A percentile compares a stretch with the other conserved stretches of the same genome.
These are phyloP conservation scores for Bisporella sp. DNA, from an alignment of 2,329 filamentous ascomycete genomes.

Conservation along the genomic window DNA sequence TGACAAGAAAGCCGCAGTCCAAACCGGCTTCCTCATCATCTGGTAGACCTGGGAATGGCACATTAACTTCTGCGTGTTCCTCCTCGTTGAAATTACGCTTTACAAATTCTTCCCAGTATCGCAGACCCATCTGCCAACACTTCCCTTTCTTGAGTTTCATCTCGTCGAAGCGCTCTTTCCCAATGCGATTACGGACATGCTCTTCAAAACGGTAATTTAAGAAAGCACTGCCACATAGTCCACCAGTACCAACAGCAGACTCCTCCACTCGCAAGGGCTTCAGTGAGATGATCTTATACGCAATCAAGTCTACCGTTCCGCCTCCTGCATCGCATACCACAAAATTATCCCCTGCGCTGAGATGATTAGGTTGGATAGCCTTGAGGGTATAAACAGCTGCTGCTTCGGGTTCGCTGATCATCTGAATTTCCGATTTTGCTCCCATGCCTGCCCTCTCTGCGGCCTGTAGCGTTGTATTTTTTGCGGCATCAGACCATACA, in stretches of 20 bases:
- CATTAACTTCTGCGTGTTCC: slow-evolving; percentile 68
- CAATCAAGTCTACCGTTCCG: slow-evolving; percentile 67
- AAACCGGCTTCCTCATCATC: slow-evolving; percentile 70
- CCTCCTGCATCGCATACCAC: slow-evolving; percentile 51
- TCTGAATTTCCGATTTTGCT: slow-evolving; percentile 59
- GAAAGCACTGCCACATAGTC: slow-evolving; percentile 71
- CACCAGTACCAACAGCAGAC: slow-evolving; percentile 72
- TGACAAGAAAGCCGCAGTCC: slow-evolving; percentile 69
- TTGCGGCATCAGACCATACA: slow-evolving; percentile 81
- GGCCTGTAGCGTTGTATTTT: slow-evolving; percentile 72
- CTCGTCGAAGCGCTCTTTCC: slow-evolving; percentile 58
- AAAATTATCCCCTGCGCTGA: slow-evolving; percentile 58
- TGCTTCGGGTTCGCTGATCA: slow-evolving; percentile 76
- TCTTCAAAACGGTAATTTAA: slow-evolving; percentile 78
- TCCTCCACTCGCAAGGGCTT: slow-evolving; percentile 69
- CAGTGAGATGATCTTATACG: slow-evolving; percentile 71
- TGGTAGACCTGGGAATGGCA: slow-evolving; percentile 70
- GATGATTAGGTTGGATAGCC: slow-evolving; percentile 68
- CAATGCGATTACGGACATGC: slow-evolving; percentile 62
- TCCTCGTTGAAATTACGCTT: slow-evolving; percentile 79
- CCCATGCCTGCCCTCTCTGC: slow-evolving; percentile 77
- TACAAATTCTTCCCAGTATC: slow-evolving; percentile 79
- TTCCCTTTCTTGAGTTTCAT: slow-evolving; percentile 74
- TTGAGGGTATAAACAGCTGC: slow-evolving; percentile 75
- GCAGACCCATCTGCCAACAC: slow-evolving; percentile 72